A percentile compares a stretch with the other conserved stretches of the same genome.
Evolutionary conservation across 129 eudicot genomes (phyloP).

Genomic region (Artemisia annua): DNA sequence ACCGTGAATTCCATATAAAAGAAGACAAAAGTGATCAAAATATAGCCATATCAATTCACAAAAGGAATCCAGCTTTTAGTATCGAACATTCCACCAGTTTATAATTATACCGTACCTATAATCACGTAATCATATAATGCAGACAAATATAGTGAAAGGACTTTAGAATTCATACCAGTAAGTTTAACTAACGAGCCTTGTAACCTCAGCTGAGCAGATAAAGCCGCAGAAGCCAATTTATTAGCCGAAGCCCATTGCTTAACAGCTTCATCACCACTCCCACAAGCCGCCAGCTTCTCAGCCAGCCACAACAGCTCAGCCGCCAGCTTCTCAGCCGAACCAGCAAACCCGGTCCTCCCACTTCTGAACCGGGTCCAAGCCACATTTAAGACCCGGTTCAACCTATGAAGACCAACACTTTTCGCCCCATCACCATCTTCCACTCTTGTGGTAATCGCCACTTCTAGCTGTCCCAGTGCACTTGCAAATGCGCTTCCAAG

Average conservation of each 20-base stretch:
- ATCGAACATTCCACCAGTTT: conserved; percentile 14
- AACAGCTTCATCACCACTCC: conserved; percentile 68
- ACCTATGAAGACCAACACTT: conserved; percentile 25
- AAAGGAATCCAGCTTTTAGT: too few species aligned
- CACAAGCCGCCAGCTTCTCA: conserved; percentile 65
- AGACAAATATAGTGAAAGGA: background rate
- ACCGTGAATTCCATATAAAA: too few species aligned
- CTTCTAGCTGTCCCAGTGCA: conserved; percentile 57
- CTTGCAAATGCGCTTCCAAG: conserved; percentile 62
- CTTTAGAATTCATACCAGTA: conserved; percentile 44
- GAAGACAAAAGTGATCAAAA: too few species aligned
- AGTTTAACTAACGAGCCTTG: conserved; percentile 76
- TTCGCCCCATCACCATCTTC: conserved; percentile 10
- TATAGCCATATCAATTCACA: too few species aligned
- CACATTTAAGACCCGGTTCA: conserved; percentile 32
- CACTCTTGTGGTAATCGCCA: background rate
- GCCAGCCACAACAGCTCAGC: conserved; percentile 88
- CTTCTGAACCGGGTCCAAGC: conserved; percentile 48
- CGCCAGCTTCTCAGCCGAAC: conserved; percentile 73
- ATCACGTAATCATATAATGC: background rate
- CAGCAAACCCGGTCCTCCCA: conserved; percentile 26
- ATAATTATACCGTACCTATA: too few species aligned
- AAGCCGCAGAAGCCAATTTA: conserved; percentile 61
- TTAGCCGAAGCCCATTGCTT: conserved; percentile 72
- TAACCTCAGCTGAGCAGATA: conserved; percentile 62